Conservation (phyloP, 2,329 filamentous ascomycete species). For the Colletotrichum cereale region DNA sequence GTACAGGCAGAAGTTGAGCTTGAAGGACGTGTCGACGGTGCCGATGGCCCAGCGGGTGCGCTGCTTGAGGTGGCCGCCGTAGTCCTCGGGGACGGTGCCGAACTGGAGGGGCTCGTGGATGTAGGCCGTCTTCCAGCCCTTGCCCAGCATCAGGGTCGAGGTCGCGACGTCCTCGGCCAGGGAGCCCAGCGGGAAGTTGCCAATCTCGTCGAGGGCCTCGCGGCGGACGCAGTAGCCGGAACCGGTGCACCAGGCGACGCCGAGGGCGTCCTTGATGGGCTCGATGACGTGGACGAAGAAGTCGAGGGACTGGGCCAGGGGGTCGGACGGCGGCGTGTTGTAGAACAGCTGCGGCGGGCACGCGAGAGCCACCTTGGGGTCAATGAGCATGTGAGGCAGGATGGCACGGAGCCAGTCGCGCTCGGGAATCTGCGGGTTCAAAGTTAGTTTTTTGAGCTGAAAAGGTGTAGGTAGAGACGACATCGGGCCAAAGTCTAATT, state of each 20-base stretch:
- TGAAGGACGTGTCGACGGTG: constrained; percentile 70
- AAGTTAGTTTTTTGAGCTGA: constrained; percentile 14
- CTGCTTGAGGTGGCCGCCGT: constrained; percentile 67
- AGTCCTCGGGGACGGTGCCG: constrained; percentile 70
- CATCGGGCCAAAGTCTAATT: background rate
- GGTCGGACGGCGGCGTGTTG: constrained; percentile 70
- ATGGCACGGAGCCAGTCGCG: constrained; percentile 69
- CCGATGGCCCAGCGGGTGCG: constrained; percentile 67
- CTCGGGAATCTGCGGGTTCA: constrained; percentile 64
- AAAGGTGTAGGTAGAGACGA: background rate
- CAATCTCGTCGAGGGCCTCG: constrained; percentile 70
- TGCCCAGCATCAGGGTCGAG: constrained; percentile 69
- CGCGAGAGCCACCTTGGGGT: constrained; percentile 69
- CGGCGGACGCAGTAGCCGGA: constrained; percentile 72
- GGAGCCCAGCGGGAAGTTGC: constrained; percentile 71
- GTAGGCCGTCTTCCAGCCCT: constrained; percentile 73
- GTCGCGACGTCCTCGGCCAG: constrained; percentile 72
- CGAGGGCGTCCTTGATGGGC: constrained; percentile 63
- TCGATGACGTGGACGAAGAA: constrained; percentile 68
- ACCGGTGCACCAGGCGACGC: constrained; percentile 74
- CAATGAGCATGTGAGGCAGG: constrained; percentile 69
- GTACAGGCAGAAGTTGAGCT: constrained; percentile 71
- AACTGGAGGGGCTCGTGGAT: constrained; percentile 71
- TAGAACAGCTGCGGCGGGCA: constrained; percentile 74
- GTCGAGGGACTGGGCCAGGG: constrained; percentile 69